These are phyloP conservation scores for Syzygium oleosum DNA, from an alignment of 345 rosid genomes.

Conservation along the genomic window DNA sequence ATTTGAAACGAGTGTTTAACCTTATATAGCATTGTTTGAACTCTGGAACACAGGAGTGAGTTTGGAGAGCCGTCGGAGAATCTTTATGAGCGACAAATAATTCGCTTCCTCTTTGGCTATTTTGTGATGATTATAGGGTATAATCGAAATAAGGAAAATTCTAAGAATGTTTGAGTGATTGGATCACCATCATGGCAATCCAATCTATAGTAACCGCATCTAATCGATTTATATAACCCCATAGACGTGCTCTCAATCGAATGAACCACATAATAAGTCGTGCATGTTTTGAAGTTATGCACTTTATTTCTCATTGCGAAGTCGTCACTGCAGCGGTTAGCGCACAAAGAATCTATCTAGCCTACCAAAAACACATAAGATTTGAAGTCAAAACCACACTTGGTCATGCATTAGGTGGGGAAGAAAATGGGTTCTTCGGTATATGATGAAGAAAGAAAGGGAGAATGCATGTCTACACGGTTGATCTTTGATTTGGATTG, in stretches of 20 bases:
- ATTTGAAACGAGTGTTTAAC: not conserved
- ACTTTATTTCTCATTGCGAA: no score
- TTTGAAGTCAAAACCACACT: not conserved
- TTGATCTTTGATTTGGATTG: not conserved
- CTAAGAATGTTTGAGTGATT: not conserved
- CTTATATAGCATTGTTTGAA: not conserved
- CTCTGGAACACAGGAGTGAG: not conserved
- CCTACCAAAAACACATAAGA: not conserved
- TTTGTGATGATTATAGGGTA: no score
- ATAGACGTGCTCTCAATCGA: not conserved
- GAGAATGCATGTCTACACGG: not conserved
- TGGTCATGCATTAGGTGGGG: not conserved
- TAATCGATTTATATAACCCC: not conserved
- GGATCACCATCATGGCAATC: not conserved
- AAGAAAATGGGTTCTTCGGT: not conserved
- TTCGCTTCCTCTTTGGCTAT: no score
- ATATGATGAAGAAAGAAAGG: not conserved
- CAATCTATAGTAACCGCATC: not conserved
- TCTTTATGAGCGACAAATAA: no score
- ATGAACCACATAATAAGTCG: not conserved
- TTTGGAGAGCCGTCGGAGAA: no score
- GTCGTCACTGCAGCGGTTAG: not conserved
- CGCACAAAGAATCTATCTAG: not conserved
- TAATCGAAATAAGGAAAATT: not conserved
- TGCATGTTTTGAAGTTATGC: not conserved